Evolutionary conservation across 164 flowering plant genomes (phyloP), one percentile per base, ranked within the genome.

Genomic region (Tetrastigma voinierianum): DNA sequence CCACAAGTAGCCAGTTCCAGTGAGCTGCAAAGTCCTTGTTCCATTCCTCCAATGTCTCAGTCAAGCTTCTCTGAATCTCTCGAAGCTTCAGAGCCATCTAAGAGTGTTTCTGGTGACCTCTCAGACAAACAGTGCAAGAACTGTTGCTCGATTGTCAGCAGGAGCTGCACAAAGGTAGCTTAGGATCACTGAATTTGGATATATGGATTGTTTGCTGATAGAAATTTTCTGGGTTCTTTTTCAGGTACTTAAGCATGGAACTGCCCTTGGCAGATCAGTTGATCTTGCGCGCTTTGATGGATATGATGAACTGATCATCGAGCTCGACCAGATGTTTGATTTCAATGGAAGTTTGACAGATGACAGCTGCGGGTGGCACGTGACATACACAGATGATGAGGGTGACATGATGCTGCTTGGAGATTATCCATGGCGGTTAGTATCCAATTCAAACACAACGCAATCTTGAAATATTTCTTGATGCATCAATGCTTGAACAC

Each of bases 341-440:
- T 85, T 85, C 58, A 24, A 70, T 11, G 92, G 89, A 40, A 70
- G 52, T 9, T 64, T 87, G 74, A 61, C 75, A 24, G 78, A 81
- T 57, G 76, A 65, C 17, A 77, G 67, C 72, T 74, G 78, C 14
- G 82, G 80, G 11, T 87, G 89, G 88, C 74, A 64, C 10, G 75
- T 87, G 21, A 70, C 78, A n/a, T 84, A 74, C 69, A 62, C 65
- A 2, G 84, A 85, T 52, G 64, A 74, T 32, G 87, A 78, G 62
- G 88, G 88, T 8, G 82, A 78, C 69, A 68, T 62, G 61, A 79
- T 82, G 83, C 74, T 69, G 19, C 54, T 85, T 6, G 88, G 87
- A 49, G 87, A 84, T 61, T 67, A 61, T 63, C 82, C 84, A 1
- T 87, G 92, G 92, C 80, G 59, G 89, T 87, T 76, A 74, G 83